Conservation (phyloP, 2,329 filamentous ascomycete genomes). For the Aspergillus sp. region DNA sequence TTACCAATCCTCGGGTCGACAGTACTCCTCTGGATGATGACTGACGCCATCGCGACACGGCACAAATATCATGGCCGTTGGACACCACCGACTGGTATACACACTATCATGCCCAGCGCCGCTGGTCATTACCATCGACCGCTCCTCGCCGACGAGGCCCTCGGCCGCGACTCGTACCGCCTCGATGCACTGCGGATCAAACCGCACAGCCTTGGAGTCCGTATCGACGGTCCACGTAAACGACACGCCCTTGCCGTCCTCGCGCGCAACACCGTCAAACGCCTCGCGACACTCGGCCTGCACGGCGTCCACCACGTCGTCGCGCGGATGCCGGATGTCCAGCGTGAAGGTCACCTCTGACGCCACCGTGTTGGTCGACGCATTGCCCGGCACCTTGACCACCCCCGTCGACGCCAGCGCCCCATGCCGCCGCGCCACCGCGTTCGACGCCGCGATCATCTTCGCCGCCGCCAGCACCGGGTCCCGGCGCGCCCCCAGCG, state of each 20-base stretch:
- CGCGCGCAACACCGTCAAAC: constrained; percentile 56
- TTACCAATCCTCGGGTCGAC: constrained; percentile 46
- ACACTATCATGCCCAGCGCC: constrained; percentile 63
- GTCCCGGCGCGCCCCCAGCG: constrained; percentile 60
- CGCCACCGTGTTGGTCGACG: constrained; percentile 67
- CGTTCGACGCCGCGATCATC: constrained; percentile 63
- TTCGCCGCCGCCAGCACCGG: constrained; percentile 63
- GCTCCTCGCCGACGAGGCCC: constrained; percentile 52
- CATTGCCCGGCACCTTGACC: constrained; percentile 56
- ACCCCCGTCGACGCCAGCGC: constrained; percentile 67
- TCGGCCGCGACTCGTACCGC: constrained; percentile 58
- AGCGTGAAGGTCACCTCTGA: constrained; percentile 63
- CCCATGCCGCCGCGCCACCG: constrained; percentile 54
- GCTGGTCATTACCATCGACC: constrained; percentile 50
- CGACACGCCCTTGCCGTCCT: constrained; percentile 49
- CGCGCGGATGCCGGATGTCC: constrained; percentile 60
- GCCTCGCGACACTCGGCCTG: constrained; percentile 54
- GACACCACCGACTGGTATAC: constrained; percentile 54
- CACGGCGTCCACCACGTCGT: constrained; percentile 55
- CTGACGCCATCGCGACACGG: constrained; percentile 58
- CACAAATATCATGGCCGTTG: constrained; percentile 64
- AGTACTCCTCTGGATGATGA: constrained; percentile 60
- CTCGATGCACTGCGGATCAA: constrained; percentile 61
- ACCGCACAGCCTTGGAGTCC: constrained; percentile 55
- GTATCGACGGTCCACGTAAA: constrained; percentile 60